These are phyloP conservation scores for Leccinum griseonigrum DNA, from an alignment of 1,284 basidiomycete genomes.

Conservation along the genomic window DNA sequence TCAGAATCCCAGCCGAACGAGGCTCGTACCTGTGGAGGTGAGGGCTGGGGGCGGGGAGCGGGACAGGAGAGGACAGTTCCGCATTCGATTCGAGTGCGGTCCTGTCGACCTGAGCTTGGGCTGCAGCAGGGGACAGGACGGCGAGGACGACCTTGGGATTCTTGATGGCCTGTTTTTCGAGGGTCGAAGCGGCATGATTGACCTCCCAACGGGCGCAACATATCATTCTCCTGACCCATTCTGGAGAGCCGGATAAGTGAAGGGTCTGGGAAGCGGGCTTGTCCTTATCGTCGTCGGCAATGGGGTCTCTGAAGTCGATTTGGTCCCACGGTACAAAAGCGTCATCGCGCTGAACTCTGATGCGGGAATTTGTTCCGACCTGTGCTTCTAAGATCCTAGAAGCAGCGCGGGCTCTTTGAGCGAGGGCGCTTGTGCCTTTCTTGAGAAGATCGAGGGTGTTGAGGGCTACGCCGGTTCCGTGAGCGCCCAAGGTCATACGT, in stretches of 20 bases:
- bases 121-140: constrained; percentile 40
- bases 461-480: constrained; percentile 52
- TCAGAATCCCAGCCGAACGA: constrained; percentile 59
- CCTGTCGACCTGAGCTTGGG: constrained; percentile 35
- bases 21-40: constrained; percentile 60
- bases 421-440: constrained; percentile 78
- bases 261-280: constrained; percentile 24
- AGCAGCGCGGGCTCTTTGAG: constrained; percentile 78
- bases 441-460: constrained; percentile 92
- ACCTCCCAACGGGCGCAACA: constrained; percentile 76
- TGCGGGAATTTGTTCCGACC: constrained; percentile 75
- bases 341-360: constrained; percentile 76
- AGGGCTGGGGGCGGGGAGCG: constrained; percentile 57
- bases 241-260: constrained; percentile 49
- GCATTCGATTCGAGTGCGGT: constrained; percentile 32
- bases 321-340: constrained; percentile 78
- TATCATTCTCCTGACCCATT: constrained; percentile 78
- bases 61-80: constrained; percentile 53
- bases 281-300: constrained; percentile 27
- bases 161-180: constrained; percentile 24
- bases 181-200: constrained; percentile 38
- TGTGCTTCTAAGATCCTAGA: constrained; percentile 81
- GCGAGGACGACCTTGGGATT: constrained; percentile 58
- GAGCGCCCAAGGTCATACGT: constrained; percentile 7
- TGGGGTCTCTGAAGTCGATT: constrained; percentile 46